Percentiles rank a stretch among this genome's conserved stretches.
These are phyloP conservation scores for Boletus subparvulus DNA, from an alignment of 768 basidiomycete species.

Conservation along the genomic window DNA sequence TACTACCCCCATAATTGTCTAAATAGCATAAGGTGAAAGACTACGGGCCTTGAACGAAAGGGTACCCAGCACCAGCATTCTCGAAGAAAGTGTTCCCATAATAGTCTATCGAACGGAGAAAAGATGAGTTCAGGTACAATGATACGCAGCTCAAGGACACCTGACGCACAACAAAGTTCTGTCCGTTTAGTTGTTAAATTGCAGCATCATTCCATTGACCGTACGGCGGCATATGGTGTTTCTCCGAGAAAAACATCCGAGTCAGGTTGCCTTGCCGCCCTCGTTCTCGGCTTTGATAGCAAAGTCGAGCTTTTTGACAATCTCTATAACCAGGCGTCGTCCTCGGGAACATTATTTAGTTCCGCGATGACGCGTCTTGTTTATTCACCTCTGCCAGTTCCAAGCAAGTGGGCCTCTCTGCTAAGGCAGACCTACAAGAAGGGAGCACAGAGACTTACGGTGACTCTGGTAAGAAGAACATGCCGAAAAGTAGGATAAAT, in stretches of 20 bases:
- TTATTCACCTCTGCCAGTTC: slow-evolving; percentile 48
- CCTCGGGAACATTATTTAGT: slow-evolving; percentile 58
- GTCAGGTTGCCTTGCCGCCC: too few relatives aligned
- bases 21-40: slow-evolving; percentile 72
- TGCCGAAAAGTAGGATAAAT: slow-evolving; percentile 52
- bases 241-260: slow-evolving; percentile 62
- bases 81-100: too few relatives aligned
- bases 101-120: too few relatives aligned
- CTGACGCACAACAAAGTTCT: slow-evolving; percentile 72
- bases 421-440: neutral
- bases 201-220: slow-evolving; percentile 78
- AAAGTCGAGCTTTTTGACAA: too few relatives aligned
- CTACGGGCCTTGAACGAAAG: slow-evolving; percentile 26
- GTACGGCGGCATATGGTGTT: slow-evolving; percentile 66
- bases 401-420: slow-evolving; percentile 51
- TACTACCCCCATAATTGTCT: slow-evolving; percentile 71
- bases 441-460: slow-evolving; percentile 46
- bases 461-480: slow-evolving; percentile 77
- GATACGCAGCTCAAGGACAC: too few relatives aligned
- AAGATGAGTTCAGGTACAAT: too few relatives aligned
- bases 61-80: too few relatives aligned
- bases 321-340: slow-evolving; percentile 51
- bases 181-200: slow-evolving; percentile 79
- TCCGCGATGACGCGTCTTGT: slow-evolving; percentile 64
- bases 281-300: too few relatives aligned